Percentiles rank a stretch among this genome's conserved stretches.
Conservation (phyloP, 139 green algal species). For the Trebouxia sp. region DNA sequence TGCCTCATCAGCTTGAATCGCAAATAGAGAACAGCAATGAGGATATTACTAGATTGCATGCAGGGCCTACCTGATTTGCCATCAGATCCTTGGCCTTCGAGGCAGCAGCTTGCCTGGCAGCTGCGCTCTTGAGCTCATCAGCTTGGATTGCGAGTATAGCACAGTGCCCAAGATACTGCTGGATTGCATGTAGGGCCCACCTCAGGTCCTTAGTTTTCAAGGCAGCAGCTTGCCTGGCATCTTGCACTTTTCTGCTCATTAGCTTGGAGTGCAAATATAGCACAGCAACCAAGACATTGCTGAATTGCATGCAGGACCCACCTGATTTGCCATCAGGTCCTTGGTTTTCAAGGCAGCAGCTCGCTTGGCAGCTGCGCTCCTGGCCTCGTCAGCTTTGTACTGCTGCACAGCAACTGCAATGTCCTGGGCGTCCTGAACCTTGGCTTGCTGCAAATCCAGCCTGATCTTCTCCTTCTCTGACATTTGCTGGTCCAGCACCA, state of each 20-base stretch:
- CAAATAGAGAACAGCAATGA: too few relatives aligned
- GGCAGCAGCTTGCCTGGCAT: too few relatives aligned
- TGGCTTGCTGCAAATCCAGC: conserved; percentile 15
- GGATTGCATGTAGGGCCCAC: too few relatives aligned
- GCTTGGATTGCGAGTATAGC: too few relatives aligned
- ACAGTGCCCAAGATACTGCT: too few relatives aligned
- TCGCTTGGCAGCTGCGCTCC: background rate
- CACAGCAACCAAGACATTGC: too few relatives aligned
- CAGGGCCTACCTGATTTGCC: conserved; percentile 2
- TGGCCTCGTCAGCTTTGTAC: conserved; percentile 6
- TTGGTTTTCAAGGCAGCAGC: background rate
- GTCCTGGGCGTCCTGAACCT: conserved; percentile 3
- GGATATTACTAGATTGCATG: too few relatives aligned
- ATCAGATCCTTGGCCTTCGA: background rate
- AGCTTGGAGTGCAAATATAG: too few relatives aligned
- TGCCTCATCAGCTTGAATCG: too few relatives aligned
- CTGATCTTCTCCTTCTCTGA: background rate
- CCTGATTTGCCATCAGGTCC: conserved; percentile 7
- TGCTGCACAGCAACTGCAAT: background rate
- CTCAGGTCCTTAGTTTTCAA: too few relatives aligned
- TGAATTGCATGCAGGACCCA: too few relatives aligned
- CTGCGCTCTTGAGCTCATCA: background rate
- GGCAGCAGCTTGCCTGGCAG: background rate
- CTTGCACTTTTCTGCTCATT: too few relatives aligned
- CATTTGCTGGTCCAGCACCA: background rate